Evolutionary conservation across 2,329 filamentous ascomycete genomes (phyloP), one percentile per base, ranked within the genome.

Genomic region (Calycina marina): DNA sequence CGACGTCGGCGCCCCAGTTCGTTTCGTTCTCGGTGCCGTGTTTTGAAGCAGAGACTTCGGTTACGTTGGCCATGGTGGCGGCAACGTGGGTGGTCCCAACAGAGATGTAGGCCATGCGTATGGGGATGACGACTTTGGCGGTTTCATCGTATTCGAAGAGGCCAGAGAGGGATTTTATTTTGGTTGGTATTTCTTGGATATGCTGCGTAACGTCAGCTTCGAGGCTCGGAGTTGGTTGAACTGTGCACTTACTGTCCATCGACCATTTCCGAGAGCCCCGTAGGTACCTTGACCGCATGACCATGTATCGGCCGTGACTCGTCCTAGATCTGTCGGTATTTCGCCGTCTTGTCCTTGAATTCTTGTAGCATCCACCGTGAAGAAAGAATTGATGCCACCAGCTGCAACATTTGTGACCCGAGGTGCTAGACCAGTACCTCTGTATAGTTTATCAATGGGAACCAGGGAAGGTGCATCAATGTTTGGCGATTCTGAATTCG

Each of bases 141-240:
- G 56, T 60, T 50, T 98, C 90, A 56, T 93, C 78, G 56, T 78
- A 98, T 56, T 96, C 90, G 48, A 72, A 82, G 2, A 96, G 67
- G 1, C 78, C 79, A 12, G 82, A 92, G 4, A 98, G 67, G 0
- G 73, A 60, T 47, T 88, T 90, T 43, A 96, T 71, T 55, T 90
- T 93, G 36, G 69, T 70, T 0, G 84, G 86, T 0, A 65, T 69
- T 18, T 69, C 61, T 43, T 93, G 86, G 1, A 88, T 65, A 55
- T 96, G 90, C 15, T n/a, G n/a, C n/a, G n/a, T n/a, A n/a, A n/a
- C n/a, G n/a, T n/a, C n/a, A n/a, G n/a, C n/a, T n/a, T n/a, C n/a
- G n/a, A n/a, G n/a, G n/a, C n/a, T n/a, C n/a, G n/a, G n/a, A n/a
- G n/a, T n/a, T n/a, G n/a, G n/a, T n/a, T n/a, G n/a, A n/a, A n/a